phyloP scores from a whole-genome alignment of 2,329 filamentous ascomycete species.

The Pseudogymnoascus sp. region DNA sequence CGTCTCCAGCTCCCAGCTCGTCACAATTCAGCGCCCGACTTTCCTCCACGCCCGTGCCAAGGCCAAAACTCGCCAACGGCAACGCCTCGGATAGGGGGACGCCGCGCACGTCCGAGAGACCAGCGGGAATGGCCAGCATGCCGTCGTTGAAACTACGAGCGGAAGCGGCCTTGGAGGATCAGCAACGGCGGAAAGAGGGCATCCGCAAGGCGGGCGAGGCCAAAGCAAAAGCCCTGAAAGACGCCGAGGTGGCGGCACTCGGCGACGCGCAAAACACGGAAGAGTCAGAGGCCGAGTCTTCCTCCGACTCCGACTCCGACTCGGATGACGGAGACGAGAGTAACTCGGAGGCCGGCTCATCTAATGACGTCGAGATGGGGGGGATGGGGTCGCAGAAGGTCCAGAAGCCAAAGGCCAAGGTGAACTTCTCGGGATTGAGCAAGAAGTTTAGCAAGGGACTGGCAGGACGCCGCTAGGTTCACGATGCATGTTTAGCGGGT shows the following conservation, averaged over 20 bases:
- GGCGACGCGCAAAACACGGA: not conserved
- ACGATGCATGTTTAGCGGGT: not conserved
- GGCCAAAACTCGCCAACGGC: not conserved
- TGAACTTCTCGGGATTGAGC: not conserved
- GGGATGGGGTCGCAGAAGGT: not conserved
- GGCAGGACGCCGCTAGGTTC: not conserved
- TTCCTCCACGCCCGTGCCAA: not conserved
- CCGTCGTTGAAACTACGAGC: not conserved
- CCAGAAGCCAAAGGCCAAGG: slow-evolving; percentile 8
- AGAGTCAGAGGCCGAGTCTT: not conserved
- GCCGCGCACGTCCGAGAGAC: not conserved
- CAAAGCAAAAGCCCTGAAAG: not conserved
- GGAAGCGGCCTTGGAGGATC: not conserved
- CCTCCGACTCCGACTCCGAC: not conserved
- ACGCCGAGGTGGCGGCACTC: not conserved
- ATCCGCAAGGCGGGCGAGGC: not conserved
- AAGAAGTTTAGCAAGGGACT: slow-evolving; percentile 5
- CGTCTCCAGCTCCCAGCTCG: slow-evolving; percentile 3
- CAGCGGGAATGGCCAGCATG: not conserved
- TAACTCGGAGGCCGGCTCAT: not conserved
- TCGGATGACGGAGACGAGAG: slow-evolving; percentile 7
- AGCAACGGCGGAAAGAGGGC: not conserved
- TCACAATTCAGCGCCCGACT: not conserved
- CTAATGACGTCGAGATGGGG: not conserved
- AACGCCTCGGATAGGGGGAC: not conserved